Conservation (phyloP, 2,329 filamentous ascomycete species). For the Fusarium veterinarium region DNA sequence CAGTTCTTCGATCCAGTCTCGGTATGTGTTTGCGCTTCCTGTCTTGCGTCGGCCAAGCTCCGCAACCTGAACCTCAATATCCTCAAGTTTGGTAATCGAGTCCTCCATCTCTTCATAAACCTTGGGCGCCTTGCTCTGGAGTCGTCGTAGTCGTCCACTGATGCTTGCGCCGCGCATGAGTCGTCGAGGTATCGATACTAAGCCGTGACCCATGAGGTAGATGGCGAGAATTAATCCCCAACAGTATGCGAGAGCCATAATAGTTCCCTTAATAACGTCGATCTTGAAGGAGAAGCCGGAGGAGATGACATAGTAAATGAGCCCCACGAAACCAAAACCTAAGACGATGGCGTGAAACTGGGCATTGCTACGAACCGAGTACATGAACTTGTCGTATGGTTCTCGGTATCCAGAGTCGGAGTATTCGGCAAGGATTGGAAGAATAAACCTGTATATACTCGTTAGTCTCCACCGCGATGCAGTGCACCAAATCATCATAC, state of each 20-base stretch:
- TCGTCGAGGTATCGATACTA: conserved; percentile 88
- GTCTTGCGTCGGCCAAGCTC: conserved; percentile 85
- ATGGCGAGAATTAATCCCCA: conserved; percentile 94
- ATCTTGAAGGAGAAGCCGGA: conserved; percentile 77
- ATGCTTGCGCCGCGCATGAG: conserved; percentile 84
- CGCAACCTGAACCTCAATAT: conserved; percentile 82
- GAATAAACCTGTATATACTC: conserved; percentile 74
- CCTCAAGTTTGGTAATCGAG: conserved; percentile 80
- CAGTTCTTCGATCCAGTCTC: conserved; percentile 96
- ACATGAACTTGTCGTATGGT: conserved; percentile 80
- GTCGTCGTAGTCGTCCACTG: conserved; percentile 75
- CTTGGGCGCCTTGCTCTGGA: conserved; percentile 83
- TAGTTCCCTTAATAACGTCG: conserved; percentile 76
- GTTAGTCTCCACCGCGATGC: conserved; percentile 23
- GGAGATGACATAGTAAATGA: conserved; percentile 85
- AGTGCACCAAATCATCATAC: conserved; percentile 59
- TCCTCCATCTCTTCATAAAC: conserved; percentile 91
- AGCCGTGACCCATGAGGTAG: conserved; percentile 96
- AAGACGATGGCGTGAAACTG: conserved; percentile 88
- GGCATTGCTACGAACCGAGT: conserved; percentile 88
- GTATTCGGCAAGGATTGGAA: conserved; percentile 94
- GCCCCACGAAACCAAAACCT: conserved; percentile 74
- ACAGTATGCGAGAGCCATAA: conserved; percentile 95
- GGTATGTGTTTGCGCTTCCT: conserved; percentile 78
- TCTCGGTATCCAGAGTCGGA: conserved; percentile 94